Evolutionary conservation across 345 rosid genomes (phyloP).

Genomic region (Salix suchowensis): DNA sequence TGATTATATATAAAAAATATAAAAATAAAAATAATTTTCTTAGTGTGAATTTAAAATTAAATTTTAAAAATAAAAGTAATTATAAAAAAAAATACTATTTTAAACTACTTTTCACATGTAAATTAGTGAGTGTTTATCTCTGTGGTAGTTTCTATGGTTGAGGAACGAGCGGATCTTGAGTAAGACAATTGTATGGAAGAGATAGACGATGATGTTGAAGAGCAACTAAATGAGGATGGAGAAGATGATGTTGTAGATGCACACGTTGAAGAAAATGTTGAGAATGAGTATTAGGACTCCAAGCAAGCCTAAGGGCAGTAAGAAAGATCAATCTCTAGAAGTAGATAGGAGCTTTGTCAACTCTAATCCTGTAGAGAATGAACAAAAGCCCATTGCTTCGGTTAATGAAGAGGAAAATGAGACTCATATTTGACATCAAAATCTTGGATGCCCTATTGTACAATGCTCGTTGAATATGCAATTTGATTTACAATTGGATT

Average conservation of each 20-base stretch:
- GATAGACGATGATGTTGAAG: conserved; percentile 82
- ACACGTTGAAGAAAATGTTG: conserved; percentile 47
- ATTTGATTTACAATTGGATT: no score
- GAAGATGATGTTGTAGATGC: conserved; percentile 49
- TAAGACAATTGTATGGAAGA: conserved; percentile 94
- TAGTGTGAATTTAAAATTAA: no score
- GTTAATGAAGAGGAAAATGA: conserved; percentile 48
- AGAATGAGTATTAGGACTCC: neutral
- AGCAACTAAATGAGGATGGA: conserved; percentile 60
- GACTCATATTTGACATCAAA: neutral
- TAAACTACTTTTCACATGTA: no score
- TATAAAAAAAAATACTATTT: no score
- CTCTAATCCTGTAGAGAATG: conserved; percentile 45
- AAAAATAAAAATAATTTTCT: no score
- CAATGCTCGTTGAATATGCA: no score
- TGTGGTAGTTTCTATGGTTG: no score
- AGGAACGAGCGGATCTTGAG: conserved; percentile 93
- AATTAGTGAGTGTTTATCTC: no score
- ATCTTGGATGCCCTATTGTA: no score
- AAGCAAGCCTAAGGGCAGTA: neutral
- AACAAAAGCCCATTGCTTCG: conserved; percentile 39
- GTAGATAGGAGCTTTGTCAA: conserved; percentile 15
- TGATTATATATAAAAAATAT: no score
- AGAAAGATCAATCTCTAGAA: conserved; percentile 36
- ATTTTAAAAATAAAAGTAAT: no score